Conservation (phyloP, 352 stramenopile species). For the Phytophthora pistaciae region DNA sequence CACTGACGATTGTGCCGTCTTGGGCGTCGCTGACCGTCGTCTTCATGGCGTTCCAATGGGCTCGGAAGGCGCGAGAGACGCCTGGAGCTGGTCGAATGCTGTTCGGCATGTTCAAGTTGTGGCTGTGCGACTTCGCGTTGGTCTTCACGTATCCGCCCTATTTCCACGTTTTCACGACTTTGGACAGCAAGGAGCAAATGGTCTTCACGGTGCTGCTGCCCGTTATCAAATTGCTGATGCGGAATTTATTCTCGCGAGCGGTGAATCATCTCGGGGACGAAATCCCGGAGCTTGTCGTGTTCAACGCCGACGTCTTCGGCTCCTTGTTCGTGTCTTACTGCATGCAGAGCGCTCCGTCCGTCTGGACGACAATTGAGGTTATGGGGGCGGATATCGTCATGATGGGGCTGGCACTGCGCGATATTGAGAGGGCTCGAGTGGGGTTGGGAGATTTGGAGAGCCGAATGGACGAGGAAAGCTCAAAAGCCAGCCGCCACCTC, state of each 20-base stretch:
- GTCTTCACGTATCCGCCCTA: conserved; percentile 20
- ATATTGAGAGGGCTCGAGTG: conserved; percentile 5
- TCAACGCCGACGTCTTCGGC: conserved; percentile 32
- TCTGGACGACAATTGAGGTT: conserved; percentile 14
- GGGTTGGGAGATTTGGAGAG: conserved; percentile 7
- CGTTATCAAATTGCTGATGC: conserved; percentile 12
- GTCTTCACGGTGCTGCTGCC: conserved; percentile 24
- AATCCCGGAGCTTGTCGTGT: conserved; percentile 21
- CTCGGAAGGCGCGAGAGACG: conserved; percentile 2
- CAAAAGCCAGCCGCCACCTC: background rate
- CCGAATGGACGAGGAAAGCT: background rate
- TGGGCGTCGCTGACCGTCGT: conserved; percentile 14
- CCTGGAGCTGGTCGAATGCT: conserved; percentile 8
- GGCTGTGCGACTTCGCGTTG: conserved; percentile 15
- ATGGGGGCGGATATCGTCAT: conserved; percentile 15
- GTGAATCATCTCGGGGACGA: conserved; percentile 17
- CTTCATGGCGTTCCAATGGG: conserved; percentile 10
- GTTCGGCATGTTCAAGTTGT: conserved; percentile 14
- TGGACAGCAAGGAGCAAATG: background rate
- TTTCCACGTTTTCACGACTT: conserved; percentile 17
- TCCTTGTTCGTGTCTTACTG: conserved; percentile 27
- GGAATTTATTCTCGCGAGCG: conserved; percentile 14
- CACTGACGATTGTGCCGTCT: background rate
- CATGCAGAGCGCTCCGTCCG: conserved; percentile 25
- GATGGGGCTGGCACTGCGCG: conserved; percentile 3